These are phyloP conservation scores for Neoboletus brunneissimus DNA, from an alignment of 768 basidiomycete genomes.

Conservation along the genomic window DNA sequence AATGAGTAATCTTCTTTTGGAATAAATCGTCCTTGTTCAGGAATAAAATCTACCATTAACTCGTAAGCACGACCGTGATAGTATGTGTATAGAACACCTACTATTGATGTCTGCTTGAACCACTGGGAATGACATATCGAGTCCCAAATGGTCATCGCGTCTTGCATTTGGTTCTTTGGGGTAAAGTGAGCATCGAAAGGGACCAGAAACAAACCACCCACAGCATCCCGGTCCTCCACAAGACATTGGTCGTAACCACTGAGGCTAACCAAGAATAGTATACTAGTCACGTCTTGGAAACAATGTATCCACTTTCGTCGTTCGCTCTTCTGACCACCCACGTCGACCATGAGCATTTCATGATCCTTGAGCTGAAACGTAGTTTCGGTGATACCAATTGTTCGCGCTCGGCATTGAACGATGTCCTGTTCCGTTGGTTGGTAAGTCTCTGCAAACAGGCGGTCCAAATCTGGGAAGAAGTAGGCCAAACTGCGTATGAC, in stretches of 20 bases:
- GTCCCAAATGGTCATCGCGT: conserved; percentile 98
- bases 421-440: conserved; percentile 84
- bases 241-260: conserved; percentile 94
- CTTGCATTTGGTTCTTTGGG: conserved; percentile 93
- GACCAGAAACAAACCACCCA: conserved; percentile 37
- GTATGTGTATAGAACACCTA: conserved; percentile 36
- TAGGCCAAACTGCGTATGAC: conserved; percentile 52
- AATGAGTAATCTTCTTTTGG: conserved; percentile 73
- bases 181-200: not conserved
- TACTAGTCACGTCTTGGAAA: conserved; percentile 92
- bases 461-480: conserved; percentile 77
- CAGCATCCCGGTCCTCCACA: conserved; percentile 88
- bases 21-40: conserved; percentile 96
- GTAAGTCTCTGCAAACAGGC: conserved; percentile 73
- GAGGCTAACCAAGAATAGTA: conserved; percentile 86
- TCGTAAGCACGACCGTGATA: conserved; percentile 1
- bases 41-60: conserved; percentile 71
- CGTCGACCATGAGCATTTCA: conserved; percentile 92
- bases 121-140: conserved; percentile 97
- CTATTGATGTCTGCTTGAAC: conserved; percentile 93
- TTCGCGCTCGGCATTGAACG: conserved; percentile 79
- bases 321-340: conserved; percentile 91
- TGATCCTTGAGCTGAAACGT: conserved; percentile 75
- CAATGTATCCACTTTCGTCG: conserved; percentile 93
- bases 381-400: conserved; percentile 90